phyloP scores from a whole-genome alignment of 352 stramenopile species.

The Phytopythium montanum region DNA sequence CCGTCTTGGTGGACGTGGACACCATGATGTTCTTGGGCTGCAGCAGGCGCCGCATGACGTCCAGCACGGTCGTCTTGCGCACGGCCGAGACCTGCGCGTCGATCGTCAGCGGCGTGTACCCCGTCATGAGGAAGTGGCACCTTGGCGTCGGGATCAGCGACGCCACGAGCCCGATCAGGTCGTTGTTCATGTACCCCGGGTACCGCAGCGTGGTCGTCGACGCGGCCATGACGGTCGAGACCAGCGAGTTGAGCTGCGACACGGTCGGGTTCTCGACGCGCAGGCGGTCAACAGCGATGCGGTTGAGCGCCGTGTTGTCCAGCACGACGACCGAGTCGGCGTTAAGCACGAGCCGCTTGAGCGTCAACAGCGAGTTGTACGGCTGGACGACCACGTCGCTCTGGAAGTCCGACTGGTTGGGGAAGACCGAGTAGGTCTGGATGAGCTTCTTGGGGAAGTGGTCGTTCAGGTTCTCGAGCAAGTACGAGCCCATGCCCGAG shows the following conservation, averaged over 20 bases:
- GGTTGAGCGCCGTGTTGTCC: slow-evolving; percentile 99
- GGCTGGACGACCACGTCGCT: slow-evolving; percentile 99
- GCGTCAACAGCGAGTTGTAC: slow-evolving; percentile 99
- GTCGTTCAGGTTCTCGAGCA: slow-evolving; percentile 99
- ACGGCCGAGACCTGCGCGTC: slow-evolving; percentile 89
- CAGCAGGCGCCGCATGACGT: slow-evolving; percentile 97
- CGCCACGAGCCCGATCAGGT: slow-evolving; percentile 97
- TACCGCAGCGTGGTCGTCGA: slow-evolving; percentile 97
- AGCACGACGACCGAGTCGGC: slow-evolving; percentile 98
- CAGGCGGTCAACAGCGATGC: slow-evolving; percentile 94
- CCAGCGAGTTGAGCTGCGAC: slow-evolving; percentile 96
- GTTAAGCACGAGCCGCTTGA: slow-evolving; percentile 98
- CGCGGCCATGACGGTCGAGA: slow-evolving; percentile 99
- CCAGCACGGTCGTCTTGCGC: slow-evolving; percentile 98
- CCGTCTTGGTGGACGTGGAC: slow-evolving; percentile 93
- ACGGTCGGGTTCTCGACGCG: slow-evolving; percentile 96
- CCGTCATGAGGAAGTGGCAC: slow-evolving; percentile 99
- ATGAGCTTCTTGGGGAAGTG: slow-evolving; percentile 99
- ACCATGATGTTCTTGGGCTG: slow-evolving; percentile 99
- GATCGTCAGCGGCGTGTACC: slow-evolving; percentile 98
- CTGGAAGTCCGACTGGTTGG: slow-evolving; percentile 92
- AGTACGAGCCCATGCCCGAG: slow-evolving; percentile 98
- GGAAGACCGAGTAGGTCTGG: slow-evolving; percentile 99
- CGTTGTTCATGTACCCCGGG: slow-evolving; percentile 99
- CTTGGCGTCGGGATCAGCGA: slow-evolving; percentile 97